These are phyloP conservation scores for Trichoderma atrobrunneum DNA, from an alignment of 2,329 filamentous ascomycete genomes.

Conservation along the genomic window DNA sequence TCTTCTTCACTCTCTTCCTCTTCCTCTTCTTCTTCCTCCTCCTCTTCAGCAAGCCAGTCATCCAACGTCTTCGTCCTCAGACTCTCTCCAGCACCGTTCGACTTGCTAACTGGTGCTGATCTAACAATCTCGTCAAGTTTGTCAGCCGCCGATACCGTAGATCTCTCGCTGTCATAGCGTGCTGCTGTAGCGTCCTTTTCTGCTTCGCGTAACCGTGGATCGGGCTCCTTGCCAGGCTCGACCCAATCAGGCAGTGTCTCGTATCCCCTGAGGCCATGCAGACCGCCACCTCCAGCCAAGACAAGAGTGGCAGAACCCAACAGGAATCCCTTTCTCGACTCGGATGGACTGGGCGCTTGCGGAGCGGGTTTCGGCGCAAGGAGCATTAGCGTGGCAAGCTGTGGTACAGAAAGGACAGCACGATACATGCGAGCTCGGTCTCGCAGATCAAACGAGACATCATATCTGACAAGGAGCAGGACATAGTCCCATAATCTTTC, in stretches of 20 bases:
- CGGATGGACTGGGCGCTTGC: constrained; percentile 83
- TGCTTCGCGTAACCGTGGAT: constrained; percentile 67
- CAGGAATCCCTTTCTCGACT: constrained; percentile 71
- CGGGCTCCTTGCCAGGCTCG: constrained; percentile 72
- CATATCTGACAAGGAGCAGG: constrained; percentile 82
- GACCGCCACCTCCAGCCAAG: constrained; percentile 69
- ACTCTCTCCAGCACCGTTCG: constrained; percentile 52
- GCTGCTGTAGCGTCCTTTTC: constrained; percentile 35
- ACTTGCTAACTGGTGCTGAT: constrained; percentile 38
- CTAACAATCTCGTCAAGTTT: constrained; percentile 58
- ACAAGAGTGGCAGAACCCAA: constrained; percentile 86
- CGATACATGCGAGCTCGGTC: constrained; percentile 89
- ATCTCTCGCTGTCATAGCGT: constrained; percentile 33
- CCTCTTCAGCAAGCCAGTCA: constrained; percentile 83
- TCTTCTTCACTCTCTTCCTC: constrained; percentile 52
- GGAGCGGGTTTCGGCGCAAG: constrained; percentile 93
- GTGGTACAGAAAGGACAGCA: constrained; percentile 74
- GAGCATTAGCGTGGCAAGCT: constrained; percentile 85
- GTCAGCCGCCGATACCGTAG: constrained; percentile 56
- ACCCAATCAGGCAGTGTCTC: constrained; percentile 83
- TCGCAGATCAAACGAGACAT: constrained; percentile 90
- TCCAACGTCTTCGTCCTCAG: constrained; percentile 75
- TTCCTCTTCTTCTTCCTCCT: constrained; percentile 55
- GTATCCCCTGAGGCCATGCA: constrained; percentile 76
- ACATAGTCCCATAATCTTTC: constrained; percentile 80